Conservation (phyloP, 495 filamentous ascomycete species). For the Penicillium egyptiacum region DNA sequence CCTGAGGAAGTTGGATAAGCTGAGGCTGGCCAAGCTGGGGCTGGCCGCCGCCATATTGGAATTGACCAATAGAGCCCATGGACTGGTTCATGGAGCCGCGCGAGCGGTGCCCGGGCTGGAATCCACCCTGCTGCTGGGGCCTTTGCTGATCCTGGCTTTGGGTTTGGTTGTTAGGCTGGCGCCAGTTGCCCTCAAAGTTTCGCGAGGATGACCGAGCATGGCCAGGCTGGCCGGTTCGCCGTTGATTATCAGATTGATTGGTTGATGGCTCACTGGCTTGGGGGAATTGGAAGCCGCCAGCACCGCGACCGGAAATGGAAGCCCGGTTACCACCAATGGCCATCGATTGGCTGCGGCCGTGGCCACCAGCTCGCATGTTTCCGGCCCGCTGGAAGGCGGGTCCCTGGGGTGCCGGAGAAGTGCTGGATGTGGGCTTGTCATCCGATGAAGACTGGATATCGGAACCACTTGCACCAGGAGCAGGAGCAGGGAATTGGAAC, state of each 20-base stretch:
- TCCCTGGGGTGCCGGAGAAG: slow-evolving; percentile 41
- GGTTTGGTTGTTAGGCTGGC: slow-evolving; percentile 73
- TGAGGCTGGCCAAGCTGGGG: slow-evolving; percentile 91
- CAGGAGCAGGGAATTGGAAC: slow-evolving; percentile 81
- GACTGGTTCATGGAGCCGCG: slow-evolving; percentile 86
- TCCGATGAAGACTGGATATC: slow-evolving; percentile 45
- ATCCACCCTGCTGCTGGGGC: slow-evolving; percentile 60
- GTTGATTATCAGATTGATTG: slow-evolving; percentile 62
- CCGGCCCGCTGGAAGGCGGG: slow-evolving; percentile 51
- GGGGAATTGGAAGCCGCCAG: slow-evolving; percentile 71
- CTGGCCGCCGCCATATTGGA: slow-evolving; percentile 83
- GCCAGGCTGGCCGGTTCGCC: slow-evolving; percentile 64
- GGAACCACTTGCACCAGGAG: slow-evolving; percentile 60
- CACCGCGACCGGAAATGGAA: slow-evolving; percentile 56
- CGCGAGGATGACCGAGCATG: slow-evolving; percentile 81
- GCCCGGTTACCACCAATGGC: slow-evolving; percentile 60
- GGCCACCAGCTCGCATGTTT: slow-evolving; percentile 51
- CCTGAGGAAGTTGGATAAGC: slow-evolving; percentile 79
- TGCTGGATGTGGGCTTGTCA: slow-evolving; percentile 38
- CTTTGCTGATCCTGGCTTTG: slow-evolving; percentile 55
- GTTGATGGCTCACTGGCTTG: slow-evolving; percentile 56
- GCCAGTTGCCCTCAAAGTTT: slow-evolving; percentile 98
- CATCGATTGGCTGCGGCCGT: slow-evolving; percentile 71
- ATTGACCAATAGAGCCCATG: slow-evolving; percentile 77
- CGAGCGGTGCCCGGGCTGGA: slow-evolving; percentile 89